These are phyloP conservation scores for Suaeda aralocaspica DNA, from an alignment of 148 eudicot species.

Conservation along the genomic window DNA sequence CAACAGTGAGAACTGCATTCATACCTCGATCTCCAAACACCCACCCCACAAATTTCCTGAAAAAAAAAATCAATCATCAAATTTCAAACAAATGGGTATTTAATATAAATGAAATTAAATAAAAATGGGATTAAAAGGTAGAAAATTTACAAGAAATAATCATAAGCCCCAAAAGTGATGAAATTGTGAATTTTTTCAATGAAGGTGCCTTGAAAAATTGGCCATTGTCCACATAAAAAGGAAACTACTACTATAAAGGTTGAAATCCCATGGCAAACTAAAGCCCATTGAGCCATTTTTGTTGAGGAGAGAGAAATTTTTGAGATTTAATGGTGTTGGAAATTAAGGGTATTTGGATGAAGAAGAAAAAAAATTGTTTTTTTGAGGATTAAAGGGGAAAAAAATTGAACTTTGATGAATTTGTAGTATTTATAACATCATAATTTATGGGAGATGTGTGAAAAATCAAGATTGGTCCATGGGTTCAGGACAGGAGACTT, in stretches of 20 bases:
- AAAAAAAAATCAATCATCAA: constrained; percentile 17
- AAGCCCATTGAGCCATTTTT: constrained; percentile 66
- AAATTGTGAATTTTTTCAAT: constrained; percentile 63
- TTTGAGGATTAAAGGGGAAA: background rate
- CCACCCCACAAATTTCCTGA: constrained; percentile 58
- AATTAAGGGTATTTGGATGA: background rate
- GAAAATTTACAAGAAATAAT: constrained; percentile 57
- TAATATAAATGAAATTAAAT: background rate
- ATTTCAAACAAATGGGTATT: background rate
- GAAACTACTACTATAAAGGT: constrained; percentile 67
- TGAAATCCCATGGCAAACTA: constrained; percentile 68
- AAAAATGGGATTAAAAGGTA: background rate
- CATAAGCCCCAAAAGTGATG: constrained; percentile 78
- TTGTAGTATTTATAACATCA: background rate
- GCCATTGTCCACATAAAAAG: constrained; percentile 94
- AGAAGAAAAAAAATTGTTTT: too few relatives aligned
- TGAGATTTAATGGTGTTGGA: background rate
- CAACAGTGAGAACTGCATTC: constrained; percentile 60
- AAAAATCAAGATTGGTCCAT: background rate
- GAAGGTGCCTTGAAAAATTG: constrained; percentile 85
- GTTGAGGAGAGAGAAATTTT: constrained; percentile 1
- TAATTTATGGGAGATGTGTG: background rate
- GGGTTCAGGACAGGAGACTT: background rate
- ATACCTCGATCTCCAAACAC: constrained; percentile 64
- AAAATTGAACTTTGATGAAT: background rate